These are phyloP conservation scores for Coelastrella sp. DNA, from an alignment of 139 green algal species.

Conservation along the genomic window DNA sequence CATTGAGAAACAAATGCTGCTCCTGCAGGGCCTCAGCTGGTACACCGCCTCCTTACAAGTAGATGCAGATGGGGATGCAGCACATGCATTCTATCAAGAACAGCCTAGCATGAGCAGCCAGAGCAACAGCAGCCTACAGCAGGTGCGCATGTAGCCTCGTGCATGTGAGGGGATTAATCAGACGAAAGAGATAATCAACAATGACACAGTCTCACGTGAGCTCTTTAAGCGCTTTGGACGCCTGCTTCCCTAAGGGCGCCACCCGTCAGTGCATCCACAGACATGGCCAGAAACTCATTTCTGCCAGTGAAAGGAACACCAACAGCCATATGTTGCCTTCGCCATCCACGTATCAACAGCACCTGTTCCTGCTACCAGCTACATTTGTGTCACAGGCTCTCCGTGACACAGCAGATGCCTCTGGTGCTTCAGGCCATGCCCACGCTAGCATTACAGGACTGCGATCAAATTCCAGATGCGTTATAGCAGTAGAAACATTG, in stretches of 20 bases:
- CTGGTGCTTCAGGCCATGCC: too few species aligned
- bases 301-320: neutral
- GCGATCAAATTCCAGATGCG: neutral
- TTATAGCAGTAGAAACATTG: neutral
- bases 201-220: neutral
- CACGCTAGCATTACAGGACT: neutral
- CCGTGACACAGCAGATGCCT: neutral
- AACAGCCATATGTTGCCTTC: neutral
- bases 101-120: constrained; percentile 7
- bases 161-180: neutral
- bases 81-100: constrained; percentile 28
- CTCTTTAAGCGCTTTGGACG: neutral
- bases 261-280: neutral
- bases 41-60: constrained; percentile 23
- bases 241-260: too few species aligned
- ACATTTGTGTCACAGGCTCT: neutral
- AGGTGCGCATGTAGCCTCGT: neutral
- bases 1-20: too few species aligned
- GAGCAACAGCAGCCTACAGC: constrained; percentile 14
- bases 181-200: neutral
- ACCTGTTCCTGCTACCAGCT: neutral
- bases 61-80: constrained; percentile 40
- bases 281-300: neutral
- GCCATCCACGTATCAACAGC: too few species aligned
- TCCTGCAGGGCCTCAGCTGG: constrained; percentile 21